Evolutionary conservation across 1,284 basidiomycete species (phyloP), one percentile per base, ranked within the genome.

Genomic region (Spongispora temasekensis): DNA sequence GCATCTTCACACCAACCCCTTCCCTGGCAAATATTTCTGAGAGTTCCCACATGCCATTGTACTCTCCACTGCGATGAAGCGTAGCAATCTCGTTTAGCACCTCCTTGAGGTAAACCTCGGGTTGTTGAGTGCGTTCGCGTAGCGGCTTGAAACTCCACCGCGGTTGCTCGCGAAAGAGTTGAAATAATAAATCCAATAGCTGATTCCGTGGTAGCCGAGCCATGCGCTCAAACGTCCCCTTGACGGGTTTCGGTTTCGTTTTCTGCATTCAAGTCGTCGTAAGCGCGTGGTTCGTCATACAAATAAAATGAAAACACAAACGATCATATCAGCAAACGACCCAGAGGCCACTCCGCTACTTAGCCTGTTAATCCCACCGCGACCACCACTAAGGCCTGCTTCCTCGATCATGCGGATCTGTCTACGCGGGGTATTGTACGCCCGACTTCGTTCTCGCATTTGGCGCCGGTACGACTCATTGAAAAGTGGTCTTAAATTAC

Each of bases 81-180:
- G 83, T 86, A 2, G 93, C 95, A 53, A 98, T 89, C 64, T 94
- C 90, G 48, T 79, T 80, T 54, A 98, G 77, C 1, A 94, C 88
- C 68, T 98, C 94, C 67, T 95, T 93, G 60, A 98, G 83, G 75
- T 95, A 98, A 17, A 82, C 87, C 74, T 97, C 93, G 1, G 96
- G 96, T 76, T 98, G 96, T 72, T 95, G 89, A 0, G 92, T 93
- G 58, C 86, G 87, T 64, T 91, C 87, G 52, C 93, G 85, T 56
- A 98, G 77, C 19, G 86, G 81, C 64, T 90, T 90, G 72, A 97
- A 88, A 61, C 87, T 82, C 95, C 95, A 98, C 64, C 89, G 89
- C 37, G 90, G 86, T 61, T 86, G 85, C 58, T 93, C 86, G 60
- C 86, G 84, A 79, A 97, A 98, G 9, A 90, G 79, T 2, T 77